Evolutionary conservation across 179 eudicot genomes (phyloP).

Genomic region (Beta macrorhiza): DNA sequence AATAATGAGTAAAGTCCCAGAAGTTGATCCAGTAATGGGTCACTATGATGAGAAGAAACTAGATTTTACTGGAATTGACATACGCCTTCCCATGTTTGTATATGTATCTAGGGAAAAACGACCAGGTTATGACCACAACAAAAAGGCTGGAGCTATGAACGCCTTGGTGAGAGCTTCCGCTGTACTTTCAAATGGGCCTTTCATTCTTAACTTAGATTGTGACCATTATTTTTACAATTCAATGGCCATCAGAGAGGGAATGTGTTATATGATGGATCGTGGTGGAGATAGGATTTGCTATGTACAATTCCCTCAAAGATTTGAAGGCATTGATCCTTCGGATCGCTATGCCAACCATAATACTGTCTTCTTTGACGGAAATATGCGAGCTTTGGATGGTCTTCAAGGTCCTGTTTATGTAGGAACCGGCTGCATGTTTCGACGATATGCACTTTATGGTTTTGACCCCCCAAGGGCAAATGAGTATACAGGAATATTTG

Average conservation of each 20-base stretch:
- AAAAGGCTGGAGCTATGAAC: slow-evolving; percentile 90
- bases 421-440: too few species aligned
- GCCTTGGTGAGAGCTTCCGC: slow-evolving; percentile 79
- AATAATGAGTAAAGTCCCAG: slow-evolving; percentile 80
- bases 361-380: slow-evolving; percentile 76
- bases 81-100: slow-evolving; percentile 70
- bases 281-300: slow-evolving; percentile 82
- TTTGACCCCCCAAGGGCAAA: too few species aligned
- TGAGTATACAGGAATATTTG: too few species aligned
- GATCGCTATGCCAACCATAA: slow-evolving; percentile 86
- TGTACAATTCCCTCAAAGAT: slow-evolving; percentile 75
- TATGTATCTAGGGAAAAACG: slow-evolving; percentile 77
- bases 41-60: slow-evolving; percentile 46
- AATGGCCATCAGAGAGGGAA: slow-evolving; percentile 67
- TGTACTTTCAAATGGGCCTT: slow-evolving; percentile 73
- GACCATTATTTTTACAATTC: slow-evolving; percentile 76
- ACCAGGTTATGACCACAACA: slow-evolving; percentile 73
- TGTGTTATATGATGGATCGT: slow-evolving; percentile 86
- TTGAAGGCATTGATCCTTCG: slow-evolving; percentile 83
- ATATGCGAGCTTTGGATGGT: too few species aligned
- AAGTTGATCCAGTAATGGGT: slow-evolving; percentile 60
- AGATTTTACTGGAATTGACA: slow-evolving; percentile 64
- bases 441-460: too few species aligned
- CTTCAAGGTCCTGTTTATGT: too few species aligned
- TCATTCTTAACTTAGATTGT: slow-evolving; percentile 77